Evolutionary conservation across 1,139 yeast genomes (phyloP), one percentile per base, ranked within the genome.

Genomic region (Debaryomyces nepalensis): DNA sequence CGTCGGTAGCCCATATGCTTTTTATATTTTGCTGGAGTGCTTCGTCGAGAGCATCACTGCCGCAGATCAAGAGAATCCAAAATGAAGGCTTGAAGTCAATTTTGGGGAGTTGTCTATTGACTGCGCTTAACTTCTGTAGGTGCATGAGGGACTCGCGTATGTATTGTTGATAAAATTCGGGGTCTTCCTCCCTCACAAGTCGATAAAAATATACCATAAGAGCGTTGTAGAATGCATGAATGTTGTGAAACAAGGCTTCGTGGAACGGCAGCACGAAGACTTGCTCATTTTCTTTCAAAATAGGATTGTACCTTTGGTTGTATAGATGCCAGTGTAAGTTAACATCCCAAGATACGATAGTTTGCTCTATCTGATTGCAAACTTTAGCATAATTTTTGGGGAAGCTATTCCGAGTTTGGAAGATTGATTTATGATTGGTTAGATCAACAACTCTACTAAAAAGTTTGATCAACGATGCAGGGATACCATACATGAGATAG

Each of bases 361-460:
- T 69, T 43, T 78, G 82, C 49, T 78, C 82, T 4, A n/a, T n/a
- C n/a, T n/a, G n/a, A n/a, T n/a, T n/a, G n/a, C n/a, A n/a, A n/a
- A 73, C 53, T 39, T 78, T 82, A 41, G 82, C 77, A 52, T 82
- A 78, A 2, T 78, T 63, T 44, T 68, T 67, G 3, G 83, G 83
- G 52, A 78, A 79, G 50, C 78, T 79, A 23, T 69, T 64, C 27
- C 67, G 66, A n/a, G 70, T 55, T 32, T 61, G 55, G 50, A 79
- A 78, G 41, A 75, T 70, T 41, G 75, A 70, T 52, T 77, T 75
- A 51, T 79, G 82, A 53, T 79, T 79, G 1, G 84, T 68, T 34
- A 79, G 58, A 38, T 68, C 71, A 5, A 78, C 66, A 1, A 71
- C 64, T 42, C 71, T 73, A 46, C 72, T 70, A 52, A 78, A 72